Evolutionary conservation across 2,329 filamentous ascomycete species (phyloP).

Genomic region (Trichoderma aggressivum): DNA sequence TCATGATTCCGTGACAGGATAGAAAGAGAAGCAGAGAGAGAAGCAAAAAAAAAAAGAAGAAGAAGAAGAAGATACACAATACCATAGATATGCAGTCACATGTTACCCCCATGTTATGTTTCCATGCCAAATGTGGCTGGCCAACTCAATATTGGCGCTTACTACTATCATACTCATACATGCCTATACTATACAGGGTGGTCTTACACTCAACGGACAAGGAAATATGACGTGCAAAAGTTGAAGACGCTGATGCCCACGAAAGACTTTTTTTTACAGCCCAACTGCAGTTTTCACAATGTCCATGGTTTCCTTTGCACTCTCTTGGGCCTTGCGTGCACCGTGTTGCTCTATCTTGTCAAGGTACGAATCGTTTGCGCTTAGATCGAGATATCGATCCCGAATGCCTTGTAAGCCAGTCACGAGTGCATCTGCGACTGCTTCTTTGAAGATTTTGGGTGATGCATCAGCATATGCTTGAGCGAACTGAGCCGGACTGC

Average conservation of each 20-base stretch:
- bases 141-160: not conserved
- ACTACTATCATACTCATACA: not conserved
- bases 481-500: slow-evolving; percentile 41
- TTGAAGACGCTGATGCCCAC: not conserved
- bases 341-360: slow-evolving; percentile 58
- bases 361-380: slow-evolving; percentile 48
- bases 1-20: not conserved
- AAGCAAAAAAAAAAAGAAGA: no score
- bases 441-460: slow-evolving; percentile 43
- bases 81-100: not conserved
- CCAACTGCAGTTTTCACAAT: slow-evolving; percentile 52
- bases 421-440: slow-evolving; percentile 57
- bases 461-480: slow-evolving; percentile 36
- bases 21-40: not conserved
- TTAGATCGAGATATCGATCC: slow-evolving; percentile 52
- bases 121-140: not conserved
- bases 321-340: slow-evolving; percentile 57
- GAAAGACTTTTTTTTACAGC: slow-evolving; percentile 31
- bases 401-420: slow-evolving; percentile 52
- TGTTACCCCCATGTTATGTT: not conserved
- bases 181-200: not conserved
- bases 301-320: slow-evolving; percentile 57
- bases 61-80: not conserved
- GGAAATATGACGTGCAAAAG: not conserved
- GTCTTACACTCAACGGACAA: not conserved